These are phyloP conservation scores for Candida frijolesensis DNA, from an alignment of 1,139 yeast species.

Conservation along the genomic window DNA sequence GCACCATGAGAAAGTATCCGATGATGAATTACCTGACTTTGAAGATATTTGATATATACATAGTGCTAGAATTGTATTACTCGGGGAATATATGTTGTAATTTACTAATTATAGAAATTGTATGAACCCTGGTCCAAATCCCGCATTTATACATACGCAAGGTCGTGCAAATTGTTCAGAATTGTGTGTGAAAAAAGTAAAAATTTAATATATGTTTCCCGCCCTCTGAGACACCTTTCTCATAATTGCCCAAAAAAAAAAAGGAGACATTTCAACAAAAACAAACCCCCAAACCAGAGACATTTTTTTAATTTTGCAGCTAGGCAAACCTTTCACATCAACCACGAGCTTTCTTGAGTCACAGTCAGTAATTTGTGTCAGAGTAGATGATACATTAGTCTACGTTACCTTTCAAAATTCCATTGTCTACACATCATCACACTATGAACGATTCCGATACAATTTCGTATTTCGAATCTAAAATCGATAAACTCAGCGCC, in stretches of 20 bases:
- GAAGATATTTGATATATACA: neutral
- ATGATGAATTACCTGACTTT: neutral
- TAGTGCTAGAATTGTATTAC: too few species aligned
- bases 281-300: neutral
- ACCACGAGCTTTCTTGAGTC: neutral
- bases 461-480: conserved; percentile 15
- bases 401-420: neutral
- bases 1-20: neutral
- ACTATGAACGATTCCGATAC: conserved; percentile 8
- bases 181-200: neutral
- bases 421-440: neutral
- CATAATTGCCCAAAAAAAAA: neutral
- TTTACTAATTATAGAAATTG: too few species aligned
- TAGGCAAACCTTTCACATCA: neutral
- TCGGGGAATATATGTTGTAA: too few species aligned
- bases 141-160: too few species aligned
- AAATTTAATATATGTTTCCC: neutral
- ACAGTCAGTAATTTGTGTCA: neutral
- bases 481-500: conserved; percentile 16
- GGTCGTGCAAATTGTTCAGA: neutral
- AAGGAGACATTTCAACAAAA: conserved; percentile 3
- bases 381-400: neutral
- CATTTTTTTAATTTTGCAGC: conserved; percentile 1
- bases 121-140: too few species aligned
- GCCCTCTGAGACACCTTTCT: neutral